A percentile compares a stretch with the other conserved stretches of the same genome.
These are phyloP conservation scores for Globisporangium iwayamae DNA, from an alignment of 352 stramenopile species.

Conservation along the genomic window DNA sequence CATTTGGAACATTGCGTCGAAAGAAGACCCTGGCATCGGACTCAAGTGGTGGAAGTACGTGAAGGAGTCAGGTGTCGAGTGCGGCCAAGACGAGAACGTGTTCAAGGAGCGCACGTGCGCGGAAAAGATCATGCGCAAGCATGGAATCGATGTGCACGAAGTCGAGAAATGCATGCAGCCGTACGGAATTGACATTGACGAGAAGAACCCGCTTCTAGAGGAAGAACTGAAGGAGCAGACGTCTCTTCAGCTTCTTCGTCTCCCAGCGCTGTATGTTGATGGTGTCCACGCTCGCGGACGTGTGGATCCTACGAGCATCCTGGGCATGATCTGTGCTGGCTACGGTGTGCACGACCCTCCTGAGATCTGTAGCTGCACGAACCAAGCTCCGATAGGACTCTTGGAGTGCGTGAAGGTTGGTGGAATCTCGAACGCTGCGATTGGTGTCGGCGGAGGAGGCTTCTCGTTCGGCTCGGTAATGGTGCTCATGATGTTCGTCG, in stretches of 20 bases:
- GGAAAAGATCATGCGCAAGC: slow-evolving; percentile 88
- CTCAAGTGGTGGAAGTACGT: slow-evolving; percentile 95
- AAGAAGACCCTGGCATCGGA: slow-evolving; percentile 81
- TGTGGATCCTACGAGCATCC: slow-evolving; percentile 84
- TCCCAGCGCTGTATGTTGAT: slow-evolving; percentile 95
- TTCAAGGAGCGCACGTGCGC: slow-evolving; percentile 89
- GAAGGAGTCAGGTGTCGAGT: slow-evolving; percentile 87
- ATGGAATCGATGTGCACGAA: slow-evolving; percentile 73
- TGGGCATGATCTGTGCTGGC: slow-evolving; percentile 82
- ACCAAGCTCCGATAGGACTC: slow-evolving; percentile 57
- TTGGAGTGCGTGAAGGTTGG: slow-evolving; percentile 71
- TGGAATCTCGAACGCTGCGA: slow-evolving; percentile 59
- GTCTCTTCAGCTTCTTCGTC: slow-evolving; percentile 86
- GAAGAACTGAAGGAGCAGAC: slow-evolving; percentile 89
- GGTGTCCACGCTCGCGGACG: slow-evolving; percentile 89
- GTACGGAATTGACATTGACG: slow-evolving; percentile 86
- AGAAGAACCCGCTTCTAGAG: slow-evolving; percentile 88
- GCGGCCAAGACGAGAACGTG: slow-evolving; percentile 74
- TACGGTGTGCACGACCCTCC: slow-evolving; percentile 82
- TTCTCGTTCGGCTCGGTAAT: slow-evolving; percentile 85
- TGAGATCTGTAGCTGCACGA: slow-evolving; percentile 72
- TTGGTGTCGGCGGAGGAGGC: slow-evolving; percentile 38
- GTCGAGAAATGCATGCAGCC: slow-evolving; percentile 94
- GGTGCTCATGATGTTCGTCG: slow-evolving; percentile 82
- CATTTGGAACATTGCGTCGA: slow-evolving; percentile 90